These are phyloP conservation scores for Nicotiana knightiana DNA, from an alignment of 257 asterid species.

Conservation along the genomic window DNA sequence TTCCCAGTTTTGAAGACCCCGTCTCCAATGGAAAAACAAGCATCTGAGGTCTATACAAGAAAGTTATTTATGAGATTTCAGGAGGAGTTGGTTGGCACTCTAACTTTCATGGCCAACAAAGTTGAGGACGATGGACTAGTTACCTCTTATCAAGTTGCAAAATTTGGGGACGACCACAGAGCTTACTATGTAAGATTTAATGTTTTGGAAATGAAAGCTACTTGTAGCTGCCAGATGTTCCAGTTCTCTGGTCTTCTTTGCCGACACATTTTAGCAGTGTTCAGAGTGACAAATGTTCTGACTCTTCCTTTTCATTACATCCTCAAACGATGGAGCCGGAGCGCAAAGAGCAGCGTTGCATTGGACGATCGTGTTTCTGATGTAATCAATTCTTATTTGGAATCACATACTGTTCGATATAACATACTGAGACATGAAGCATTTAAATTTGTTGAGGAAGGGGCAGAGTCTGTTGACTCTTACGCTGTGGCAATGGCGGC, in stretches of 20 bases:
- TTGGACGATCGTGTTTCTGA: slow-evolving; percentile 58
- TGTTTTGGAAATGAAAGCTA: slow-evolving; percentile 84
- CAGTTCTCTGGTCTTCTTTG: slow-evolving; percentile 96
- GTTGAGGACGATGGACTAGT: slow-evolving; percentile 76
- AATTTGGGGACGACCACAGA: slow-evolving; percentile 81
- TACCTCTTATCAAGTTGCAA: slow-evolving; percentile 66
- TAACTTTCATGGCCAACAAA: slow-evolving; percentile 80
- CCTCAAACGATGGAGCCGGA: slow-evolving; percentile 88
- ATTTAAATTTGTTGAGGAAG: slow-evolving; percentile 77
- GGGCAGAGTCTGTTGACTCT: slow-evolving; percentile 60
- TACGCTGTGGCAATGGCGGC: slow-evolving; percentile 67
- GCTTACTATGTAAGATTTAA: slow-evolving; percentile 71
- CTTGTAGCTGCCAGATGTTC: slow-evolving; percentile 93
- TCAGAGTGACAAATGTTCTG: slow-evolving; percentile 85
- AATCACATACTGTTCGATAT: slow-evolving; percentile 88
- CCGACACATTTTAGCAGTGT: slow-evolving; percentile 83
- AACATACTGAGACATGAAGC: slow-evolving; percentile 86
- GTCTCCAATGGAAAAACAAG: slow-evolving; percentile 99
- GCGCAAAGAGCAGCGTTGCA: slow-evolving; percentile 72
- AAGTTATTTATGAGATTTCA: slow-evolving; percentile 81
- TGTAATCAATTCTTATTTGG: slow-evolving; percentile 67
- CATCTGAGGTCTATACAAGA: slow-evolving; percentile 80
- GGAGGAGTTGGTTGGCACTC: slow-evolving; percentile 87
- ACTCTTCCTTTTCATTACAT: slow-evolving; percentile 85
- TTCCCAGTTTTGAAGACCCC: slow-evolving; percentile 73